Conservation (phyloP, 192 early-diverging fungal species). For the Coemansia sp. region DNA sequence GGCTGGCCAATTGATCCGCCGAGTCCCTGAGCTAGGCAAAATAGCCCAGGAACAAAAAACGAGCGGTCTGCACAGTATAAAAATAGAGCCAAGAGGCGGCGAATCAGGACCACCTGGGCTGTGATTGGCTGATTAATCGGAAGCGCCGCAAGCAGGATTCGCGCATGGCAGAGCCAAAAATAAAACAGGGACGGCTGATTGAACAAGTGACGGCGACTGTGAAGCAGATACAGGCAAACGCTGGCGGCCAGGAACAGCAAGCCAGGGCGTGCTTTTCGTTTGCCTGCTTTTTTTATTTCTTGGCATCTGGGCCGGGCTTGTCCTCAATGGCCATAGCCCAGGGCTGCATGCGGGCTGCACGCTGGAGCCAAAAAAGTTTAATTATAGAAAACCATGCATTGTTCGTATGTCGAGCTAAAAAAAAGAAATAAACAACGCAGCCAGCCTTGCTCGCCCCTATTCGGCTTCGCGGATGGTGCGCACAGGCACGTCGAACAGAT, state of each 20-base stretch:
- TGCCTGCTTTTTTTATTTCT: too few relatives aligned
- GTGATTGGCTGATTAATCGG: not conserved
- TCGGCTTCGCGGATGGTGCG: not conserved
- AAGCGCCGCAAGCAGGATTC: not conserved
- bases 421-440: not conserved
- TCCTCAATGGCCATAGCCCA: too few relatives aligned
- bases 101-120: not conserved
- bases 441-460: not conserved
- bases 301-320: too few relatives aligned
- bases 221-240: too few relatives aligned
- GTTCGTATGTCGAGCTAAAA: too few relatives aligned
- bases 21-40: not conserved
- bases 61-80: not conserved
- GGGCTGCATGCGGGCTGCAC: too few relatives aligned
- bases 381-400: too few relatives aligned
- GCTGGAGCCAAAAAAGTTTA: too few relatives aligned
- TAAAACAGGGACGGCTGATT: not conserved
- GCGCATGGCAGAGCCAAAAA: not conserved
- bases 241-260: too few relatives aligned
- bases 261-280: too few relatives aligned
- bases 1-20: too few relatives aligned
- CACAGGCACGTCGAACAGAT: not conserved
- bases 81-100: not conserved
- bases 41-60: not conserved
- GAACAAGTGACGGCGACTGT: not conserved